phyloP scores from a whole-genome alignment of 257 asterid species.

The Pogostemon cablin region DNA sequence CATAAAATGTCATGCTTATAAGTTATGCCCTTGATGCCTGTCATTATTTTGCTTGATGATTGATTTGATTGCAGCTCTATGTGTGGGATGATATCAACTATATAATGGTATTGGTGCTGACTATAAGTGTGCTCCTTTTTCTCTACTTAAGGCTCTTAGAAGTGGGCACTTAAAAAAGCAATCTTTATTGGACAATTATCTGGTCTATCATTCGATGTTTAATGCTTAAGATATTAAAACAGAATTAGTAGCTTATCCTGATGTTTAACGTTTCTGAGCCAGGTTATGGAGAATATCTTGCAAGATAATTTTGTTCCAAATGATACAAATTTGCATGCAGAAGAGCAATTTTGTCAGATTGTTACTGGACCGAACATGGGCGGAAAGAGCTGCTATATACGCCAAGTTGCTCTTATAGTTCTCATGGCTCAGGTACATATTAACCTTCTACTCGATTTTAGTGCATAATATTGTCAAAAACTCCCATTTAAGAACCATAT shows the following conservation, averaged over 20 bases:
- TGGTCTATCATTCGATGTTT: conserved; percentile 9
- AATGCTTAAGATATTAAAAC: conserved; percentile 20
- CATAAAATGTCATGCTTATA: not conserved
- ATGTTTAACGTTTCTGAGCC: conserved; percentile 30
- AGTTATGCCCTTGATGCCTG: not conserved
- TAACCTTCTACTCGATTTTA: conserved; percentile 16
- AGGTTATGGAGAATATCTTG: conserved; percentile 85
- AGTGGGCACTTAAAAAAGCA: not conserved
- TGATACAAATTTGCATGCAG: conserved; percentile 80
- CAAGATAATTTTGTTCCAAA: conserved; percentile 89
- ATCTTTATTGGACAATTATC: conserved; percentile 13
- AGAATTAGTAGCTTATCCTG: conserved; percentile 15
- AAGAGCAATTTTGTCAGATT: conserved; percentile 80
- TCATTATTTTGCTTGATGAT: conserved; percentile 3
- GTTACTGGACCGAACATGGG: conserved; percentile 99
- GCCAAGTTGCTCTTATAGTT: conserved; percentile 93
- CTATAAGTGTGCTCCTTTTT: not conserved
- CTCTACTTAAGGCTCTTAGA: not conserved
- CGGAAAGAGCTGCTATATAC: conserved; percentile 98
- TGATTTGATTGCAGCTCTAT: not conserved
- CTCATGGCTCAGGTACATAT: conserved; percentile 91
- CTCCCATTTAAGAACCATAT: no score
- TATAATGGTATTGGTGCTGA: not conserved
- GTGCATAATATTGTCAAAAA: not conserved
- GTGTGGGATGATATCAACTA: not conserved